phyloP scores from a whole-genome alignment of 2,329 filamentous ascomycete genomes.

The Polychaeton citri region DNA sequence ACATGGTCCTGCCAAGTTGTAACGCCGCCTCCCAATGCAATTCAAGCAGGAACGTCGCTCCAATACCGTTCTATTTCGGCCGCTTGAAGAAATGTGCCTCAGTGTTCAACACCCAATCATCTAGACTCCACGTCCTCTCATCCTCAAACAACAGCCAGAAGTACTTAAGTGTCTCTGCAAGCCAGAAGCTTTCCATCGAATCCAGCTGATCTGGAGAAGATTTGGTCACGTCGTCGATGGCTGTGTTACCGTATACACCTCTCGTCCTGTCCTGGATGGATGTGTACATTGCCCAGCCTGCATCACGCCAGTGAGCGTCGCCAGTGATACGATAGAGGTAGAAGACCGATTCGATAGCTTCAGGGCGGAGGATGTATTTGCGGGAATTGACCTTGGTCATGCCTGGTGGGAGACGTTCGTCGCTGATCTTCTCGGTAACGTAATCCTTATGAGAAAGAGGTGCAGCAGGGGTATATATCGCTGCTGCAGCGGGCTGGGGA shows the following conservation, averaged over 20 bases:
- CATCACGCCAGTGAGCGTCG: constrained; percentile 59
- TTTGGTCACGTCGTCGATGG: constrained; percentile 50
- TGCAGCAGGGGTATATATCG: constrained; percentile 12
- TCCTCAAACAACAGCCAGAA: constrained; percentile 72
- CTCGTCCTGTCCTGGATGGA: constrained; percentile 53
- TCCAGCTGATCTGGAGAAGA: constrained; percentile 34
- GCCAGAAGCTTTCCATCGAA: constrained; percentile 77
- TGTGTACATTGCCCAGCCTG: constrained; percentile 77
- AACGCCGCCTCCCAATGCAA: too few relatives aligned
- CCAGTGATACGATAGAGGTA: constrained; percentile 86
- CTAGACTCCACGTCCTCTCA: constrained; percentile 50
- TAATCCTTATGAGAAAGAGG: constrained; percentile 18
- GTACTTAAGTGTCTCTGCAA: constrained; percentile 84
- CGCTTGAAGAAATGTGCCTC: constrained; percentile 40
- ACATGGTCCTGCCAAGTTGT: too few relatives aligned
- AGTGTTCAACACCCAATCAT: constrained; percentile 53
- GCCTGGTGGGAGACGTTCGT: constrained; percentile 27
- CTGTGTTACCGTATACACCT: constrained; percentile 55
- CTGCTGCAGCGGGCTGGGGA: background rate
- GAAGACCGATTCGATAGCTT: constrained; percentile 80
- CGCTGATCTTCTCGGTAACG: constrained; percentile 20
- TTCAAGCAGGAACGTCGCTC: too few relatives aligned
- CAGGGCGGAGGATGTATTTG: constrained; percentile 42
- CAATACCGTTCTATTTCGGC: constrained; percentile 16
- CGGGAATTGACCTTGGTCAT: constrained; percentile 24